A percentile compares a stretch with the other conserved stretches of the same genome.
Evolutionary conservation across 225 moss, liverwort and hornwort species (phyloP).

Genomic region (Bryum argenteum): DNA sequence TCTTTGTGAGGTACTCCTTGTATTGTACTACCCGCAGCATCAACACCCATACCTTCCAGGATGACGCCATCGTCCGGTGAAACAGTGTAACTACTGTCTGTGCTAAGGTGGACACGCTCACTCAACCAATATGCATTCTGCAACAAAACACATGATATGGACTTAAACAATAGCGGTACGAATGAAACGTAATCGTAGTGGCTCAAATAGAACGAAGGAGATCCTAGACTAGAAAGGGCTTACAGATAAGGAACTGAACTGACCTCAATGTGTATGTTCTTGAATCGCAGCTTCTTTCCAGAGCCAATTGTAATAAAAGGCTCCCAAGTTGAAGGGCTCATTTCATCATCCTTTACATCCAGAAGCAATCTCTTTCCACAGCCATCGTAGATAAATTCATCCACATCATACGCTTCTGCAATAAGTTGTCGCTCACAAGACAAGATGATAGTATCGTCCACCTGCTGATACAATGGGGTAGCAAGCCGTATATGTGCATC

Average conservation of each 20-base stretch:
- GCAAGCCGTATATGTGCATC: conserved; percentile 74
- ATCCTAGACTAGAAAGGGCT: not conserved
- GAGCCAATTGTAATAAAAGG: conserved; percentile 84
- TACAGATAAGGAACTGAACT: conserved; percentile 11
- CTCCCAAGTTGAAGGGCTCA: conserved; percentile 45
- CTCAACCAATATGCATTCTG: conserved; percentile 94
- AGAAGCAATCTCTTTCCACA: conserved; percentile 74
- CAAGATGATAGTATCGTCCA: conserved; percentile 64
- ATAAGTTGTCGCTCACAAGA: conserved; percentile 71
- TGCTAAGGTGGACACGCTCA: conserved; percentile 77
- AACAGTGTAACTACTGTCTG: conserved; percentile 75
- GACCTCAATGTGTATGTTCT: conserved; percentile 84
- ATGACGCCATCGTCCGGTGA: conserved; percentile 78
- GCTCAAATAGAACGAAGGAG: not conserved
- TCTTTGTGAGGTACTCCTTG: conserved; percentile 52
- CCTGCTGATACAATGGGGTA: conserved; percentile 58
- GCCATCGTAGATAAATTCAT: conserved; percentile 93
- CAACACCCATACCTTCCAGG: conserved; percentile 65
- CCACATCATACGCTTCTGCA: conserved; percentile 77
- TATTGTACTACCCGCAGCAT: conserved; percentile 38
- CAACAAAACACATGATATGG: conserved; percentile 29
- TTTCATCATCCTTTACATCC: conserved; percentile 61
- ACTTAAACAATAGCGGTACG: not conserved
- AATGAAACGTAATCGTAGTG: conserved; percentile 1
- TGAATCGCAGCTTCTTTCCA: conserved; percentile 79